Base-by-base conservation (phyloP, 2,329 filamentous ascomycete species). In the Penicillium sp. region DNA sequence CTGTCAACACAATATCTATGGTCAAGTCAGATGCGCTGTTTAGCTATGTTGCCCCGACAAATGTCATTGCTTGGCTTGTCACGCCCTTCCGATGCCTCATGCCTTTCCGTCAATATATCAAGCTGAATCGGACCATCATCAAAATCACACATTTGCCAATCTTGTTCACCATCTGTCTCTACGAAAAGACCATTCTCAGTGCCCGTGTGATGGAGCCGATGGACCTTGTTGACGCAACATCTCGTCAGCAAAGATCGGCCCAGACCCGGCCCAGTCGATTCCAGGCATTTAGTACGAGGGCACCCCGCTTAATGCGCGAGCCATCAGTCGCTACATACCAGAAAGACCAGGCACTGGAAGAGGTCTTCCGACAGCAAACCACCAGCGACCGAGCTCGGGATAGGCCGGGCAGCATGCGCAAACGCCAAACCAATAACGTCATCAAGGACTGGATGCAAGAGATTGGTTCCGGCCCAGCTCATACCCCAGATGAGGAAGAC, bases 1-100 rank as follows among this genome's bases (percentile, higher is more conserved):
- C 93, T 0, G 92, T 97, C 72, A 97, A 97, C 69, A 95, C 93
- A 4, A 96, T 97, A 48, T 95, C 91, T 4, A 95, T 96, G 90
- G 93, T 97, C 62, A 97, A 97, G 73, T 96, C 94, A n/a, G 93
- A 97, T 71, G 89, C 92, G 0, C 79, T 97, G 0, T 97, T 97
- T 78, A 95, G 91, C 3, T 97, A 97, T 70, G 85, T 97, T 57
- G 89, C 93, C 1, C 93, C 93, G 0, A 88, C 89, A 14, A 97
- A 97, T 69, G 89, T 97, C 27, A 83, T 97, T 59, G 92, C 90
- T 1, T 97, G 92, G 93, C 70, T 93, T 0, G 79, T 96, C 26
- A 92, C 92, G 66, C 93, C 93, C 0, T 73, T 95, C 43, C 84
- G 92, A 59, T 96, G 89, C 69, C 78, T 86, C 65, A 86, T 97